Conservation (phyloP, 2,329 filamentous ascomycete genomes). For the Aaosphaeria arxii region DNA sequence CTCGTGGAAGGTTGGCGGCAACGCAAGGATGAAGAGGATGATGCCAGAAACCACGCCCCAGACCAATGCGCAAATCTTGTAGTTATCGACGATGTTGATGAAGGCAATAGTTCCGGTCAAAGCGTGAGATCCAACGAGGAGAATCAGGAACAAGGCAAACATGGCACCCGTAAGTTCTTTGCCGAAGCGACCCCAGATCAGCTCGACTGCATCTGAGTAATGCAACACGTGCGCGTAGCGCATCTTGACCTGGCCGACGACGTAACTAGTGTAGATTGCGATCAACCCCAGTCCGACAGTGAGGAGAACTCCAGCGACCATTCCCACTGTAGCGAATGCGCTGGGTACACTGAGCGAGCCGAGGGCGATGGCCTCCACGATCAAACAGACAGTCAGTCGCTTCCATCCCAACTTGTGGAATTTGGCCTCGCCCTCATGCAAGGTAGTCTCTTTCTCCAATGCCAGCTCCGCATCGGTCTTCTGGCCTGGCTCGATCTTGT, state of each 20-base stretch:
- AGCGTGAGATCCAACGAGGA: constrained; percentile 69
- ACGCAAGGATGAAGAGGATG: constrained; percentile 58
- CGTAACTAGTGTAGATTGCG: constrained; percentile 60
- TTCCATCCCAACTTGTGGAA: constrained; percentile 50
- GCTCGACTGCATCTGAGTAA: constrained; percentile 66
- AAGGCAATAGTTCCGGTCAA: constrained; percentile 67
- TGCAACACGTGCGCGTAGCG: constrained; percentile 60
- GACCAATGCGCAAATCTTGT: constrained; percentile 60
- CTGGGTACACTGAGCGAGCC: constrained; percentile 46
- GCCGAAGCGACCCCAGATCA: constrained; percentile 56
- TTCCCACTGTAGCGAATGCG: constrained; percentile 46
- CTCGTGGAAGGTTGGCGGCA: constrained; percentile 63
- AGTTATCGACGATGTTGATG: constrained; percentile 62
- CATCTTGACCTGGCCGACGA: constrained; percentile 60
- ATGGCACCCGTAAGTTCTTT: constrained; percentile 59
- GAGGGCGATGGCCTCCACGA: constrained; percentile 51
- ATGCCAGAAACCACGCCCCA: constrained; percentile 61
- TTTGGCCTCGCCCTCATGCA: constrained; percentile 32
- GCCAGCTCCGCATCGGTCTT: background rate
- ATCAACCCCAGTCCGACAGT: constrained; percentile 52
- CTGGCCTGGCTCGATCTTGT: background rate
- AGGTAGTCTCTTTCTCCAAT: constrained; percentile 1
- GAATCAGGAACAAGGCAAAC: constrained; percentile 39
- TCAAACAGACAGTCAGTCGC: constrained; percentile 47
- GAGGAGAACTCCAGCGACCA: constrained; percentile 41